Percentiles rank a stretch among this genome's conserved stretches.
These are phyloP conservation scores for Eucalyptus pauciflora DNA, from an alignment of 345 rosid species.

Conservation along the genomic window DNA sequence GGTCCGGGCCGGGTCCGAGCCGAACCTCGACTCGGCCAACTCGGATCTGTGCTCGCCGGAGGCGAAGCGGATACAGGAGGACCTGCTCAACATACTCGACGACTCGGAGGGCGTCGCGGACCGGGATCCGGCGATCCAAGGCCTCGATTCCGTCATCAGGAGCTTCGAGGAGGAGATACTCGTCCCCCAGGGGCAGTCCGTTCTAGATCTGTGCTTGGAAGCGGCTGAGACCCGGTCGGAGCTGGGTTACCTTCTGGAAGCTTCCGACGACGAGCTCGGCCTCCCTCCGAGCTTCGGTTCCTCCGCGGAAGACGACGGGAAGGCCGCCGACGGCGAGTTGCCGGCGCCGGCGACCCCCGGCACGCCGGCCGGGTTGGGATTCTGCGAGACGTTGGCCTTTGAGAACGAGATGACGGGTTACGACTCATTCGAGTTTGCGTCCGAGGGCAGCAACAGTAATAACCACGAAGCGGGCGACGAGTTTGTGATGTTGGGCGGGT, in stretches of 20 bases:
- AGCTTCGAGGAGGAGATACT: conserved; percentile 65
- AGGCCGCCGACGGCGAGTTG: conserved; percentile 9
- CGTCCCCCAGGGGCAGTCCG: background rate
- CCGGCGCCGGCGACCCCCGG: conserved; percentile 2
- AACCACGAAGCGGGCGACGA: conserved; percentile 8
- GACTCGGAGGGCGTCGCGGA: conserved; percentile 20
- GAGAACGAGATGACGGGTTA: conserved; percentile 27
- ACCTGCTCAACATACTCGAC: conserved; percentile 41
- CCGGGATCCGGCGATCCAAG: conserved; percentile 29
- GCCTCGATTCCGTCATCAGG: conserved; percentile 57
- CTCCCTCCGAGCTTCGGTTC: conserved; percentile 40
- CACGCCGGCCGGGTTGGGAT: conserved; percentile 9
- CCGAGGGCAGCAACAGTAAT: background rate
- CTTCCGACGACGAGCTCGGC: conserved; percentile 83
- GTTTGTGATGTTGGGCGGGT: conserved; percentile 43
- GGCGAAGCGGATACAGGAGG: conserved; percentile 47
- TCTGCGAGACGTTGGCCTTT: conserved; percentile 24
- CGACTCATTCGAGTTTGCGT: conserved; percentile 32
- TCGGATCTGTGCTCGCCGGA: conserved; percentile 23
- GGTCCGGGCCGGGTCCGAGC: conserved; percentile 1
- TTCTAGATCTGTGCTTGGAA: background rate
- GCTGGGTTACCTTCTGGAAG: conserved; percentile 63
- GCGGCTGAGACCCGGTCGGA: conserved; percentile 29
- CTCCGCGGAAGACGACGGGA: conserved; percentile 6
- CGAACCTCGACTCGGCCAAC: background rate